Conservation (phyloP, 2,329 filamentous ascomycete genomes). For the Penicillium sp. region DNA sequence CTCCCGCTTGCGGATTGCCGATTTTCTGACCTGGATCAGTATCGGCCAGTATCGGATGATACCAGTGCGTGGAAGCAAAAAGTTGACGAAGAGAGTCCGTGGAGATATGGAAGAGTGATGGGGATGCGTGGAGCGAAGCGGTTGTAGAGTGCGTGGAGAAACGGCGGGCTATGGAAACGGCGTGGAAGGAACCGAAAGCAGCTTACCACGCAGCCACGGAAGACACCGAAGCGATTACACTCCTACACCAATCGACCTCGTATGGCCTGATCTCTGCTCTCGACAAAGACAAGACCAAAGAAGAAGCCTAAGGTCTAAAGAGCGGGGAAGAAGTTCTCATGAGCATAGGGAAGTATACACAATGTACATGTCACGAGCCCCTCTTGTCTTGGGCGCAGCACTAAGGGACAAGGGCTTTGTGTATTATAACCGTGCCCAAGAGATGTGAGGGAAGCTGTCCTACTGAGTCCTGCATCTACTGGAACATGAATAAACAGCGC, state of each 20-base stretch:
- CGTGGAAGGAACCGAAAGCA: background rate
- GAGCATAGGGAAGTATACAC: background rate
- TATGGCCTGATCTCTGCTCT: background rate
- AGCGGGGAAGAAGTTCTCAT: background rate
- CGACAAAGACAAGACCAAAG: background rate
- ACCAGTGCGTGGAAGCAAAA: background rate
- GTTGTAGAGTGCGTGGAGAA: background rate
- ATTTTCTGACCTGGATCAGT: background rate
- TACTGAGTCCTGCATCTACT: background rate
- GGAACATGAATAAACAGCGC: background rate
- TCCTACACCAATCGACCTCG: too few relatives aligned
- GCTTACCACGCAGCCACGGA: background rate
- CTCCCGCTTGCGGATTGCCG: background rate
- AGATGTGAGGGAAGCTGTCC: background rate
- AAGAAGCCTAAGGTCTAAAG: background rate
- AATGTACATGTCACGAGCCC: conserved; percentile 20
- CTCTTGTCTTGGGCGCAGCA: background rate
- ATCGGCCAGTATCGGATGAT: background rate
- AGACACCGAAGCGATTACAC: background rate
- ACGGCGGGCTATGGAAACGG: background rate
- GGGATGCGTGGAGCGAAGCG: background rate
- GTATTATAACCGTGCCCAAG: background rate
- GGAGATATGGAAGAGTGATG: background rate
- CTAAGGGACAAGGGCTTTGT: background rate
- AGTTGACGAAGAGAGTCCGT: background rate